phyloP scores from a whole-genome alignment of 208 protist species.

The Crithidia sp. region DNA sequence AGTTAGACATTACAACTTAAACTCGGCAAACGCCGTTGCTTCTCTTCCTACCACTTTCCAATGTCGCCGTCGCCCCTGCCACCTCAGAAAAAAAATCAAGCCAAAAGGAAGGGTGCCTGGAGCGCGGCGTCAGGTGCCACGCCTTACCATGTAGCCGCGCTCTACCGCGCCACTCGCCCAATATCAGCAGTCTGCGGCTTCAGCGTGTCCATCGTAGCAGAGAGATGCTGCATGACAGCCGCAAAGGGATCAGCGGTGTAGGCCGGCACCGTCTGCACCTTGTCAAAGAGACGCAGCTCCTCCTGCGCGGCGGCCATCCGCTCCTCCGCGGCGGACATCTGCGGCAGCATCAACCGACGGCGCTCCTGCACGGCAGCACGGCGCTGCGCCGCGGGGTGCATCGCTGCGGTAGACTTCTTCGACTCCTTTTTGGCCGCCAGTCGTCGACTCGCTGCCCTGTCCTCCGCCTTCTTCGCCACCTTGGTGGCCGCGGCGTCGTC shows the following conservation, averaged over 20 bases:
- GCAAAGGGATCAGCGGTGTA: slow-evolving; percentile 69
- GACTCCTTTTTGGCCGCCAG: slow-evolving; percentile 16
- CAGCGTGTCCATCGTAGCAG: slow-evolving; percentile 60
- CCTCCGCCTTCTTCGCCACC: not conserved
- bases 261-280: slow-evolving; percentile 42
- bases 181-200: slow-evolving; percentile 80
- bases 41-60: not conserved
- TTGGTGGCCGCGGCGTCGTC: not conserved
- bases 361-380: slow-evolving; percentile 24
- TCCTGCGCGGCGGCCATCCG: slow-evolving; percentile 54
- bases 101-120: too few relatives aligned
- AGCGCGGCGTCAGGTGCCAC: too few relatives aligned
- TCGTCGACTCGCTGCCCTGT: not conserved
- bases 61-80: too few relatives aligned
- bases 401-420: slow-evolving; percentile 12
- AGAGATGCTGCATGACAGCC: slow-evolving; percentile 65
- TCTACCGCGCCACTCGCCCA: slow-evolving; percentile 29
- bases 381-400: slow-evolving; percentile 20
- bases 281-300: slow-evolving; percentile 70
- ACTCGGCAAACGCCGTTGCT: too few relatives aligned
- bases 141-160: too few relatives aligned
- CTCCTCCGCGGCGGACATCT: slow-evolving; percentile 38
- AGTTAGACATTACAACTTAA: too few relatives aligned
- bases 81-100: too few relatives aligned
- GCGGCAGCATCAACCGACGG: slow-evolving; percentile 13